These are phyloP conservation scores for Dictyostelium brefeldianum DNA, from an alignment of 78 protist genomes.

Conservation along the genomic window DNA sequence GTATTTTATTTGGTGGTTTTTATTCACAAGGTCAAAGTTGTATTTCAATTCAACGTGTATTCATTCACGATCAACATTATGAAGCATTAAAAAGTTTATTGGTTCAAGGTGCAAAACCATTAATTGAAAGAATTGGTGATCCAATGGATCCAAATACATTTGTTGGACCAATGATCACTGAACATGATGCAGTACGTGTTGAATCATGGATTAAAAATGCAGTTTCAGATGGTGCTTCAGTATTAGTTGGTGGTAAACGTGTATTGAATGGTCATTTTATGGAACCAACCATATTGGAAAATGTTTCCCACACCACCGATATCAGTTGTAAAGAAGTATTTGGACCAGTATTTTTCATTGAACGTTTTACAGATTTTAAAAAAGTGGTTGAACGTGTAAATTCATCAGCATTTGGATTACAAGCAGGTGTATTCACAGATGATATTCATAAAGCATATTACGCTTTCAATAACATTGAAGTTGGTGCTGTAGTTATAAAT, in stretches of 20 bases:
- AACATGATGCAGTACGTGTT: conserved; percentile 78
- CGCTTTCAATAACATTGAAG: conserved; percentile 85
- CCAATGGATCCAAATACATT: conserved; percentile 86
- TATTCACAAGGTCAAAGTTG: conserved; percentile 90
- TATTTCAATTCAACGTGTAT: conserved; percentile 87
- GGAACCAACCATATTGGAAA: conserved; percentile 83
- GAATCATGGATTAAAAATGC: conserved; percentile 67
- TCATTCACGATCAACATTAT: conserved; percentile 81
- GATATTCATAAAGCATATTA: conserved; percentile 80
- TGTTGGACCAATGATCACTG: conserved; percentile 89
- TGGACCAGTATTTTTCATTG: conserved; percentile 85
- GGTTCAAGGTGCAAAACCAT: conserved; percentile 6
- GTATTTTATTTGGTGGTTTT: conserved; percentile 87
- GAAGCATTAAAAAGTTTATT: conserved; percentile 44
- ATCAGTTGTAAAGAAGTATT: conserved; percentile 76
- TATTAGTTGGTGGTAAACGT: conserved; percentile 72
- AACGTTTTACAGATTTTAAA: conserved; percentile 78
- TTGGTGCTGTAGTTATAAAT: conserved; percentile 89
- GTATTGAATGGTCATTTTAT: not conserved
- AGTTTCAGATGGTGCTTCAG: conserved; percentile 14
- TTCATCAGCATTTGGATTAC: conserved; percentile 85
- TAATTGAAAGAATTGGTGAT: conserved; percentile 74
- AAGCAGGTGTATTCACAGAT: conserved; percentile 90
- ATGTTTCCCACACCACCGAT: conserved; percentile 29
- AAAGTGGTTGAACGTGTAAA: conserved; percentile 77